Conservation (phyloP, 148 eudicot genomes). For the Talinum fruticosum region DNA sequence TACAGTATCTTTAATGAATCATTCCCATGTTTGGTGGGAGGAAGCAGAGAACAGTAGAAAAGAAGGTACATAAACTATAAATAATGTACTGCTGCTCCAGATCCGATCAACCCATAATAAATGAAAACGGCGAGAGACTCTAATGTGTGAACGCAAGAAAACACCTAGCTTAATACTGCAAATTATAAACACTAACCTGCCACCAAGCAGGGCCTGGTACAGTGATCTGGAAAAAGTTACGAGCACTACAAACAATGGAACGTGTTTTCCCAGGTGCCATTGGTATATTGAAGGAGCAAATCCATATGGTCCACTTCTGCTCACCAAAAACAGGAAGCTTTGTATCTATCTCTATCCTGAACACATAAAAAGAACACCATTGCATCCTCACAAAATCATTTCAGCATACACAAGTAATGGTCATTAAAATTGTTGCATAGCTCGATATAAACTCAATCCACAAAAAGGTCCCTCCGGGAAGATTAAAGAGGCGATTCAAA, state of each 20-base stretch:
- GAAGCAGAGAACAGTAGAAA: neutral
- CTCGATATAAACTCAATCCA: neutral
- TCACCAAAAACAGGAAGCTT: conserved; percentile 89
- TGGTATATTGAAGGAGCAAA: conserved; percentile 96
- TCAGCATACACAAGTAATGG: neutral
- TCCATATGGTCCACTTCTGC: conserved; percentile 98
- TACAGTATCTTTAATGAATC: neutral
- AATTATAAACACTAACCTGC: conserved; percentile 57
- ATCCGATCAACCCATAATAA: neutral
- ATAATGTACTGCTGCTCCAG: neutral
- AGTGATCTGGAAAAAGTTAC: conserved; percentile 90
- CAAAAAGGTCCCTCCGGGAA: neutral
- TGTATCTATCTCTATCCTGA: conserved; percentile 83
- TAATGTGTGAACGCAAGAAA: neutral
- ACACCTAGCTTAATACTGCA: neutral
- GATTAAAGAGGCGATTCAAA: neutral
- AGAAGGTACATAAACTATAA: neutral
- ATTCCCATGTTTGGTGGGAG: neutral
- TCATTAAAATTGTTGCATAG: neutral
- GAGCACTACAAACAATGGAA: conserved; percentile 98
- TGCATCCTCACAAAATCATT: neutral
- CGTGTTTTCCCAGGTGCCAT: conserved; percentile 99
- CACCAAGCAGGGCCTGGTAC: conserved; percentile 98
- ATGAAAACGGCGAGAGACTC: neutral
- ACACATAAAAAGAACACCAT: conserved; percentile 12